Percentiles rank a stretch among this genome's conserved stretches.
Evolutionary conservation across 176 grass and related monocot genomes (phyloP).

Genomic region (Aechmea fasciata): DNA sequence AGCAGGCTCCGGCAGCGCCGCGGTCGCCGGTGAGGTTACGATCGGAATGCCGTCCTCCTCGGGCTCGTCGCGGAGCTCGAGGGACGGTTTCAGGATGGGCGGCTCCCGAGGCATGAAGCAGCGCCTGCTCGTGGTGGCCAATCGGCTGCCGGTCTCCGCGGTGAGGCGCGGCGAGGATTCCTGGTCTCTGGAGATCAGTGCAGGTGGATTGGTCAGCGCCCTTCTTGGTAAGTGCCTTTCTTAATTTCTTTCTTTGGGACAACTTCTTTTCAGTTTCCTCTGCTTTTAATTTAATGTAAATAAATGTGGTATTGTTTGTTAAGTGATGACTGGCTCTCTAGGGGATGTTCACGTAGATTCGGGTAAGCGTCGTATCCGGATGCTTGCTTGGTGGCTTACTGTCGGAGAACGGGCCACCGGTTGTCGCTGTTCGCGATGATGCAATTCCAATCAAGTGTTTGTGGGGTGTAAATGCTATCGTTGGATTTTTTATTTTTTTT

Average conservation of each 20-base stretch:
- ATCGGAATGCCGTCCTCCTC: not conserved
- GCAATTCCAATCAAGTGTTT: too few species aligned
- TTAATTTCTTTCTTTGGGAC: not conserved
- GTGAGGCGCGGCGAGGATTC: conserved; percentile 77
- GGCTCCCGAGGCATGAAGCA: conserved; percentile 67
- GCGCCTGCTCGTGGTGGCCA: conserved; percentile 88
- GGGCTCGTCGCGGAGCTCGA: not conserved
- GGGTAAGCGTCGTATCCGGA: too few species aligned
- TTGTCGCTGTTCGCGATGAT: too few species aligned
- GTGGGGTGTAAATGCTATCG: too few species aligned
- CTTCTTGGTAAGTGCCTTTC: conserved; percentile 53
- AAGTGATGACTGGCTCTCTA: too few species aligned
- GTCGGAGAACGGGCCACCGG: not conserved
- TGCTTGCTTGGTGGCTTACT: not conserved
- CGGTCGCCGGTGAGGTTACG: conserved; percentile 2
- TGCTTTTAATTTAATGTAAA: not conserved
- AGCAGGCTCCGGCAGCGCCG: not conserved
- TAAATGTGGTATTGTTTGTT: too few species aligned
- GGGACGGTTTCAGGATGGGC: conserved; percentile 15
- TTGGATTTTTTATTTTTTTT: too few species aligned
- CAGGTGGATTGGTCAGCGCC: conserved; percentile 86
- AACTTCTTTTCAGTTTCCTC: not conserved
- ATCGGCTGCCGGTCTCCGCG: conserved; percentile 85
- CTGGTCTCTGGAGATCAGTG: conserved; percentile 96
- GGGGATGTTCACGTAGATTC: too few species aligned